phyloP scores from a whole-genome alignment of 2,329 filamentous ascomycete genomes.

The Zymoseptoria passerinii region DNA sequence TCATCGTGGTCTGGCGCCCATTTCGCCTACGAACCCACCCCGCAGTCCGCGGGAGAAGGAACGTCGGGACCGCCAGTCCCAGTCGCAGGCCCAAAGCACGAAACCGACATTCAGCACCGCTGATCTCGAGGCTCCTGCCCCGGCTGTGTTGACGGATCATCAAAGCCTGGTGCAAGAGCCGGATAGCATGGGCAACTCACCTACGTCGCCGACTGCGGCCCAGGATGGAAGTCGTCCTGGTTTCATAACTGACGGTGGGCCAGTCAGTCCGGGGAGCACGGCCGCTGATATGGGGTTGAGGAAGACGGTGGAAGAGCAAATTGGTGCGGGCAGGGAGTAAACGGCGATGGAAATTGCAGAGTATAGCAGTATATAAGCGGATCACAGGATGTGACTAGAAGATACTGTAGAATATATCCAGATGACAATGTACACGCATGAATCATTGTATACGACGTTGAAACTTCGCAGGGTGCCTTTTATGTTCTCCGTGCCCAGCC shows the following conservation, averaged over 20 bases:
- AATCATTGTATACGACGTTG: too few relatives aligned
- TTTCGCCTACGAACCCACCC: conserved; percentile 11
- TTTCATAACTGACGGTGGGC: conserved; percentile 5
- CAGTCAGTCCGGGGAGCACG: conserved; percentile 14
- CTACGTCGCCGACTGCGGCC: not conserved
- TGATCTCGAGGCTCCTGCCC: conserved; percentile 13
- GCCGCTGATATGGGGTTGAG: conserved; percentile 23
- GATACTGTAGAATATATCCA: too few relatives aligned
- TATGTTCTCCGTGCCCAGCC: too few relatives aligned
- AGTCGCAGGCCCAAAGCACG: conserved; percentile 4
- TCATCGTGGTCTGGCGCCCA: conserved; percentile 33
- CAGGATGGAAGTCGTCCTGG: not conserved
- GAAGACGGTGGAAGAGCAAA: conserved; percentile 27
- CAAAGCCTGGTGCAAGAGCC: conserved; percentile 22
- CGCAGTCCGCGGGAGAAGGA: conserved; percentile 2
- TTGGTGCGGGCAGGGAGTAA: not conserved
- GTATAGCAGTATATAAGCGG: not conserved
- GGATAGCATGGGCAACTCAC: not conserved
- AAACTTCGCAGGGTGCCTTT: too few relatives aligned
- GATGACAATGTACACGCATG: too few relatives aligned
- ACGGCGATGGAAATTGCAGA: not conserved
- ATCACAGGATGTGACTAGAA: not conserved
- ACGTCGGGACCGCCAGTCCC: conserved; percentile 5
- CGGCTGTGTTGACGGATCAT: conserved; percentile 3
- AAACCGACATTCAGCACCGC: conserved; percentile 14